Evolutionary conservation across 148 eudicot genomes (phyloP).

Genomic region (Nepenthes gracilis): DNA sequence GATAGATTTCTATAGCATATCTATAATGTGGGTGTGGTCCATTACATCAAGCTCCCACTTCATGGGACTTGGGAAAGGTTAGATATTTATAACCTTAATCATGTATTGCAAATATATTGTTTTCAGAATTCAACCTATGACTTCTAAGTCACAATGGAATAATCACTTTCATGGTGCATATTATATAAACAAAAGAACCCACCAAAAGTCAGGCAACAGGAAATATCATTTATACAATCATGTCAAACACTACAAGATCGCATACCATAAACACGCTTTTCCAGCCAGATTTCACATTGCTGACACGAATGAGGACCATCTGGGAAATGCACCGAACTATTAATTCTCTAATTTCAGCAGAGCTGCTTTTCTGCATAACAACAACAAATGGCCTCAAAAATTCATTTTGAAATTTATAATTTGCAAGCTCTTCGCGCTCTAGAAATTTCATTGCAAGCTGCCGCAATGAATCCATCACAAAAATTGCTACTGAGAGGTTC

Average conservation of each 20-base stretch:
- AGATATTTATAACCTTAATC: too few relatives aligned
- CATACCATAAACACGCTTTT: slow-evolving; percentile 94
- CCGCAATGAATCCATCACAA: slow-evolving; percentile 98
- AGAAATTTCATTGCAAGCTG: slow-evolving; percentile 98
- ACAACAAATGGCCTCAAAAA: slow-evolving; percentile 92
- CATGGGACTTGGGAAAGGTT: too few relatives aligned
- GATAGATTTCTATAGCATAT: too few relatives aligned
- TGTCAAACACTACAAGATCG: background rate
- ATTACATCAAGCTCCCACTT: too few relatives aligned
- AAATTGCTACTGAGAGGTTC: slow-evolving; percentile 96
- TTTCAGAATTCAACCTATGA: too few relatives aligned
- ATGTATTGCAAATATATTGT: too few relatives aligned
- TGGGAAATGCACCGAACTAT: slow-evolving; percentile 96
- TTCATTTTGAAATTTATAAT: slow-evolving; percentile 97
- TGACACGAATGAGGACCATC: slow-evolving; percentile 94
- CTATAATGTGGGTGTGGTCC: too few relatives aligned
- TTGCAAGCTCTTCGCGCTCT: slow-evolving; percentile 97
- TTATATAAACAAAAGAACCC: too few relatives aligned
- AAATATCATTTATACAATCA: background rate
- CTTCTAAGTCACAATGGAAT: too few relatives aligned
- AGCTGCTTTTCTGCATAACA: slow-evolving; percentile 87
- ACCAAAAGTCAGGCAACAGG: too few relatives aligned
- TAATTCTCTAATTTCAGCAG: slow-evolving; percentile 88
- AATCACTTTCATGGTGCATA: too few relatives aligned
- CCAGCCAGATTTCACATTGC: slow-evolving; percentile 98